Evolutionary conservation across 345 rosid genomes (phyloP).

Genomic region (Melaleuca quinquenervia): DNA sequence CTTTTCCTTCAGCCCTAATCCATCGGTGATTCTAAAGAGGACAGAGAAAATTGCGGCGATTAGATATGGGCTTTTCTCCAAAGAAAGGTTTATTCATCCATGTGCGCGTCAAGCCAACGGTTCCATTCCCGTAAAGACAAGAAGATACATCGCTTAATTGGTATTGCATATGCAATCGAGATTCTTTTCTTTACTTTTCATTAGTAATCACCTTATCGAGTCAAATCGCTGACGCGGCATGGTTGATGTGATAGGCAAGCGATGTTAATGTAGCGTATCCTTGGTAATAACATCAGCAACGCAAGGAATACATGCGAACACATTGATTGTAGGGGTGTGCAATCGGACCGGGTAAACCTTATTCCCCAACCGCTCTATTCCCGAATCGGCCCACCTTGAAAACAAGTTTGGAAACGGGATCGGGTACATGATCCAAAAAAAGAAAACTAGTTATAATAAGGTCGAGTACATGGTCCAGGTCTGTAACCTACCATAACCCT

Average conservation of each 20-base stretch:
- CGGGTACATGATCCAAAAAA: too few relatives aligned
- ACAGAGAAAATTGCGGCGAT: neutral
- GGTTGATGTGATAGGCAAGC: neutral
- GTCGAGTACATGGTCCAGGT: too few relatives aligned
- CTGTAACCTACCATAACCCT: too few relatives aligned
- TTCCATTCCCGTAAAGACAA: neutral
- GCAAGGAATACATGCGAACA: neutral
- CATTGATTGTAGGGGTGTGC: too few relatives aligned
- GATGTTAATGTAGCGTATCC: neutral
- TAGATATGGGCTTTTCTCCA: too few relatives aligned
- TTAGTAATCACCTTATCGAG: neutral
- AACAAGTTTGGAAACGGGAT: too few relatives aligned
- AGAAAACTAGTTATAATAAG: too few relatives aligned
- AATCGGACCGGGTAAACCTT: too few relatives aligned
- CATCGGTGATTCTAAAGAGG: neutral
- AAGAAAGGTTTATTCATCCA: neutral
- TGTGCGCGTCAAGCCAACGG: neutral
- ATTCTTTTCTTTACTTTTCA: neutral
- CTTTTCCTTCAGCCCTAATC: neutral
- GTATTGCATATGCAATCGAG: neutral
- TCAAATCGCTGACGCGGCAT: neutral
- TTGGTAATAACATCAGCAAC: neutral
- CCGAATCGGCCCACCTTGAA: too few relatives aligned
- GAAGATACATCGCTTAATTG: neutral
- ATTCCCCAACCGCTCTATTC: too few relatives aligned